phyloP scores from a whole-genome alignment of 805 yeast genomes.

The Candida nemodendra region DNA sequence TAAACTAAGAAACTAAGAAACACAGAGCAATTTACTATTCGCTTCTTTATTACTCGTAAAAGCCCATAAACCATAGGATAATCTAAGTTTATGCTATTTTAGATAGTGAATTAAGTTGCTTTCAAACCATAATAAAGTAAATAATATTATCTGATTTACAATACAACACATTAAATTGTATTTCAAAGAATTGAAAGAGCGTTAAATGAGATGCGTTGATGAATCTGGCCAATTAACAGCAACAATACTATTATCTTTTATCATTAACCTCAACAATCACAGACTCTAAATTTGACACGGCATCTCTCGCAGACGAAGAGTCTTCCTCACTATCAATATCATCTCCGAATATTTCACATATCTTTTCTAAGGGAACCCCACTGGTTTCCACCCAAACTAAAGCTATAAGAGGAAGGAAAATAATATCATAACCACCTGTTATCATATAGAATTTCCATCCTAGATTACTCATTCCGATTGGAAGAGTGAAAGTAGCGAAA shows the following conservation, averaged over 20 bases:
- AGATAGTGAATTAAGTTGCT: too few species aligned
- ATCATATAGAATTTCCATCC: conserved; percentile 34
- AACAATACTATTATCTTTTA: too few species aligned
- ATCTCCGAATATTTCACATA: conserved; percentile 19
- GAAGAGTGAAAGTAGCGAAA: conserved; percentile 31
- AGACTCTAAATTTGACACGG: neutral
- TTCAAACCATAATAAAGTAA: too few species aligned
- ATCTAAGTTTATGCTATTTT: neutral
- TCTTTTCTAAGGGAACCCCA: conserved; percentile 39
- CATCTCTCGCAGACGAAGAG: neutral
- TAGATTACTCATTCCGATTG: conserved; percentile 39
- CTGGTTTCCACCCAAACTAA: conserved; percentile 35
- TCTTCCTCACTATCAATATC: neutral
- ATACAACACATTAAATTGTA: too few species aligned
- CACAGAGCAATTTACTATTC: too few species aligned
- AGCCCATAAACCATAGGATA: neutral
- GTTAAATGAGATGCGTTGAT: too few species aligned
- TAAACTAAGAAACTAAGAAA: too few species aligned
- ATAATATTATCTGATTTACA: too few species aligned
- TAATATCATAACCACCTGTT: conserved; percentile 22
- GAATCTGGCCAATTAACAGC: too few species aligned
- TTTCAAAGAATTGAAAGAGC: too few species aligned
- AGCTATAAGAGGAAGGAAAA: conserved; percentile 20
- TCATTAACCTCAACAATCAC: neutral
- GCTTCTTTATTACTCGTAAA: too few species aligned